Conservation (phyloP, 306 rosid genomes). For the Trifolium fragiferum region DNA sequence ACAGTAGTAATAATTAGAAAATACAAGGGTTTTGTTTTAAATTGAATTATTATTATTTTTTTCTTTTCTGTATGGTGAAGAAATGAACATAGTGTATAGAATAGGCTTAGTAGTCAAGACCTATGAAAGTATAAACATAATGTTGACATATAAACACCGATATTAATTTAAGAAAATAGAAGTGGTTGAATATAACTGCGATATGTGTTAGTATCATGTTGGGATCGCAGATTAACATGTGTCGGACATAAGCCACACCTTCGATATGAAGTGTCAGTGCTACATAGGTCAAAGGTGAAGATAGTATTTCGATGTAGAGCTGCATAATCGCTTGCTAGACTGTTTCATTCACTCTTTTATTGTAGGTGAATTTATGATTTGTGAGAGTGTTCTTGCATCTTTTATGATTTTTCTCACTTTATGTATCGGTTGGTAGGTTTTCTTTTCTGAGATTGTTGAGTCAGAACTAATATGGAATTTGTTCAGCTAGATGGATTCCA, state of each 20-base stretch:
- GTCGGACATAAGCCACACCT: background rate
- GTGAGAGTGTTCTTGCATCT: background rate
- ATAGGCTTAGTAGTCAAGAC: too few species aligned
- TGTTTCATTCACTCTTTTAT: background rate
- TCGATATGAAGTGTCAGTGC: background rate
- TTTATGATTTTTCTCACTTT: background rate
- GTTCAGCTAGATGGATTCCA: background rate
- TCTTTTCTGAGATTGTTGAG: background rate
- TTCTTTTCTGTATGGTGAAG: too few species aligned
- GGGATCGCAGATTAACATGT: background rate
- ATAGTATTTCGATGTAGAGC: background rate
- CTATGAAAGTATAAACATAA: background rate
- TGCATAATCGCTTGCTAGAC: constrained; percentile 1
- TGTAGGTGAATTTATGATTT: constrained; percentile 5
- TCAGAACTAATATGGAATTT: background rate
- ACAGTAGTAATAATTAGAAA: background rate
- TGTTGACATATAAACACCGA: background rate
- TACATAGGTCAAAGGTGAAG: background rate
- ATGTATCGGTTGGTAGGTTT: constrained; percentile 5
- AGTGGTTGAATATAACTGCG: background rate
- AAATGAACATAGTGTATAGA: background rate
- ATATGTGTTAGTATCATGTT: background rate
- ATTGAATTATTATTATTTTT: too few species aligned
- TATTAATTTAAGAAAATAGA: background rate
- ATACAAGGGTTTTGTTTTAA: background rate